Evolutionary conservation across 352 stramenopile genomes (phyloP), one percentile per base, ranked within the genome.

Genomic region (Sclerospora graminicola): DNA sequence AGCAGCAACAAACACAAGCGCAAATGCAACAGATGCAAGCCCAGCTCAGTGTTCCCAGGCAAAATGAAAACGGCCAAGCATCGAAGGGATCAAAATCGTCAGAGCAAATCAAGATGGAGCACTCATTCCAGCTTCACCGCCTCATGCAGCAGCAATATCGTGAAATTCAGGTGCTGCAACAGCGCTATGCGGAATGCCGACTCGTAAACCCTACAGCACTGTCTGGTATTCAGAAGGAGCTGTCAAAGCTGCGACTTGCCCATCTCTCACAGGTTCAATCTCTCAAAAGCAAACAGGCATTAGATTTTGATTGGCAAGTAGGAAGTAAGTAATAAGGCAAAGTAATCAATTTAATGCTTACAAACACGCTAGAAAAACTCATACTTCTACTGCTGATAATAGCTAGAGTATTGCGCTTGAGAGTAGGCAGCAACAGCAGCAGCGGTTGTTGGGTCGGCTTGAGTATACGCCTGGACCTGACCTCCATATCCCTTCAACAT

Each of bases 121-220:
- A 91, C 47, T 89, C 80, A 5, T 86, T 88, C 49, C 80, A 91
- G 53, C 51, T 91, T 31, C 80, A 91, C 49, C 77, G 80, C 0
- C 60, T 91, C 26, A 91, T 91, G 77, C 80, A 91, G 48, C 73
- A 91, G 37, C 80, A 91, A 57, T 91, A 88, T 42, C 74, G 77
- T 23, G 80, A 91, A 54, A 91, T 91, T 36, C 80, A 91, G 30
- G 72, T 86, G 6, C 48, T 91, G 18, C 80, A 91, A 60, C 79
- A 91, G 41, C 74, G 82, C 21, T 87, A 91, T 56, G 80, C 77
- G 13, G 80, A 91, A 37, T 84, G 73, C 35, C 62, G 80, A 0
- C 43, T 88, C 5, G 60, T 74, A 28, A 83, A 91, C 42, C 77
- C 80, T 1, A 63, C 71, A 1, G 77, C 80, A n/a, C 52, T 91